Percentiles rank a stretch among this genome's conserved stretches.
Evolutionary conservation across 495 filamentous ascomycete genomes (phyloP).

Genomic region (Xylaria flabelliformis): DNA sequence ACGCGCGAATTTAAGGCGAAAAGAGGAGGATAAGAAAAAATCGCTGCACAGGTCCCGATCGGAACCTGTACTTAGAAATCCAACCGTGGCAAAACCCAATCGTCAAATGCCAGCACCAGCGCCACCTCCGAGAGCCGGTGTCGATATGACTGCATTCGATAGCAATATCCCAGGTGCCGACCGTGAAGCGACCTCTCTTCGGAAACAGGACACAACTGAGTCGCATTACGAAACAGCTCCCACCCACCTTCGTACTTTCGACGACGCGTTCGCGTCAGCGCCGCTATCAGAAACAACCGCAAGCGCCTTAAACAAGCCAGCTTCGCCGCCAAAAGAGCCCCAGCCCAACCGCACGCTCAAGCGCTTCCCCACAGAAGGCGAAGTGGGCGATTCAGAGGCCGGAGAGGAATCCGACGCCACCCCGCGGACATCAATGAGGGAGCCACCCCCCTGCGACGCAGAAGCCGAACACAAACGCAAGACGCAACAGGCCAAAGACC

Average conservation of each 20-base stretch:
- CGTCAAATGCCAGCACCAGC: slow-evolving; percentile 12
- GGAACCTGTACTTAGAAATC: slow-evolving; percentile 26
- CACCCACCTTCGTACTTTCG: slow-evolving; percentile 40
- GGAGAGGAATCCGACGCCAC: slow-evolving; percentile 38
- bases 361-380: slow-evolving; percentile 39
- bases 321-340: slow-evolving; percentile 29
- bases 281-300: slow-evolving; percentile 50
- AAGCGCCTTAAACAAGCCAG: slow-evolving; percentile 47
- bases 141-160: slow-evolving; percentile 43
- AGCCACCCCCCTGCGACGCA: slow-evolving; percentile 29
- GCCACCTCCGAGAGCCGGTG: slow-evolving; percentile 31
- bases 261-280: slow-evolving; percentile 28
- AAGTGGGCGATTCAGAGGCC: slow-evolving; percentile 53
- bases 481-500: slow-evolving; percentile 34
- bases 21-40: slow-evolving; percentile 26
- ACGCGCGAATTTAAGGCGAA: slow-evolving; percentile 1
- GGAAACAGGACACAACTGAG: slow-evolving; percentile 13
- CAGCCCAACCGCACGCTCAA: slow-evolving; percentile 27
- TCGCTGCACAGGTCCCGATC: slow-evolving; percentile 27
- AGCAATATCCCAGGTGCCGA: slow-evolving; percentile 19
- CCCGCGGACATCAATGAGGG: slow-evolving; percentile 24
- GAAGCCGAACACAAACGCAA: slow-evolving; percentile 31
- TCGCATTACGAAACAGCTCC: slow-evolving; percentile 40
- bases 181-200: not conserved
- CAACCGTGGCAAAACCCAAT: slow-evolving; percentile 10